phyloP scores from a whole-genome alignment of 2,329 filamentous ascomycete genomes.

The Pyrenophora seminiperda region DNA sequence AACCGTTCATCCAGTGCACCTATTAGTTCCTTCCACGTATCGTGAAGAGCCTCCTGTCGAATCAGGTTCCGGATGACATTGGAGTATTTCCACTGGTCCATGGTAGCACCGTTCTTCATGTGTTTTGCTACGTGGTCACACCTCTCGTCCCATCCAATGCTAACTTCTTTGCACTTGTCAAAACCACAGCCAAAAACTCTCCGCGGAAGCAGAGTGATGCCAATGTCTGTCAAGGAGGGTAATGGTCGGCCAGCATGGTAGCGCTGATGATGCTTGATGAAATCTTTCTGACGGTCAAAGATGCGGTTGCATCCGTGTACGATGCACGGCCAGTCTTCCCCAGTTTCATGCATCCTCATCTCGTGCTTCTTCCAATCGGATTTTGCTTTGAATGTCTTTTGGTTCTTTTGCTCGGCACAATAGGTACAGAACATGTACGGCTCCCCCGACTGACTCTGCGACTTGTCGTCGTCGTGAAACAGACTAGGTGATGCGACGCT shows the following conservation, averaged over 20 bases:
- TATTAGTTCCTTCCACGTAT: constrained; percentile 47
- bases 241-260: constrained; percentile 45
- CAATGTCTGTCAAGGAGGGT: constrained; percentile 44
- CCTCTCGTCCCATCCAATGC: constrained; percentile 47
- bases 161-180: constrained; percentile 48
- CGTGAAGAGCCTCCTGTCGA: constrained; percentile 44
- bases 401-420: constrained; percentile 42
- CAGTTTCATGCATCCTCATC: constrained; percentile 48
- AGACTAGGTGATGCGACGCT: constrained; percentile 35
- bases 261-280: constrained; percentile 45
- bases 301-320: constrained; percentile 43
- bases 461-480: constrained; percentile 29
- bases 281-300: constrained; percentile 47
- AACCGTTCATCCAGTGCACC: constrained; percentile 39
- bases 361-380: constrained; percentile 50
- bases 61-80: constrained; percentile 47
- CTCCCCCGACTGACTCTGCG: constrained; percentile 34
- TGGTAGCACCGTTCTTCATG: constrained; percentile 46
- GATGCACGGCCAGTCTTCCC: constrained; percentile 46
- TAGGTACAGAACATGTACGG: constrained; percentile 49
- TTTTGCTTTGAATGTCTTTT: constrained; percentile 48
- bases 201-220: constrained; percentile 40
- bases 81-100: constrained; percentile 47
- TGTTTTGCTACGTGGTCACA: constrained; percentile 48
- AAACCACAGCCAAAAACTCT: constrained; percentile 48